These are phyloP conservation scores for Strigomonas culicis DNA, from an alignment of 208 protist species.

Conservation along the genomic window DNA sequence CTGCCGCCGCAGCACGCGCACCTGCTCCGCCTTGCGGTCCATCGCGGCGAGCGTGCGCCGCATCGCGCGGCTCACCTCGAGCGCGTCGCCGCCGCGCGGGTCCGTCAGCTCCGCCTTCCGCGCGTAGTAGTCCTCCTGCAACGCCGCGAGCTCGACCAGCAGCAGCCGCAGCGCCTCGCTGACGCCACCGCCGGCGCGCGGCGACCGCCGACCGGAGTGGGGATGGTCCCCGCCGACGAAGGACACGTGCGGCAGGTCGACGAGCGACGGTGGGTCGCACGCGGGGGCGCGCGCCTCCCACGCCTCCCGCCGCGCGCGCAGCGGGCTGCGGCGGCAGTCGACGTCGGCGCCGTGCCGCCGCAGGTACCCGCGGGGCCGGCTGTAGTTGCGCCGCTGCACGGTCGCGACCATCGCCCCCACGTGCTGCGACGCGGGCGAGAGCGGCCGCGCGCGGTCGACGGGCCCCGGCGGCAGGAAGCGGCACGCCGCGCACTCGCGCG, in stretches of 20 bases:
- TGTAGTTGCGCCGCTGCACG: slow-evolving; percentile 66
- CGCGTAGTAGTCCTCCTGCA: slow-evolving; percentile 45
- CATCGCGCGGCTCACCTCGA: slow-evolving; percentile 65
- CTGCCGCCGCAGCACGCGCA: slow-evolving; percentile 48
- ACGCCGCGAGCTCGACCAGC: slow-evolving; percentile 41
- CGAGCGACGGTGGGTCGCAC: background rate
- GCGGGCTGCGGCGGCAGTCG: slow-evolving; percentile 11
- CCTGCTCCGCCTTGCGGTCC: slow-evolving; percentile 61
- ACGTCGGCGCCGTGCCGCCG: slow-evolving; percentile 32
- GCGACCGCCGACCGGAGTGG: background rate
- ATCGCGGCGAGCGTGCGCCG: slow-evolving; percentile 48
- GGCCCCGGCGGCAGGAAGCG: slow-evolving; percentile 27
- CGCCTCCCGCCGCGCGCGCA: slow-evolving; percentile 11
- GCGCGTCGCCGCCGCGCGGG: slow-evolving; percentile 32
- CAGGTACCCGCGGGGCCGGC: slow-evolving; percentile 56
- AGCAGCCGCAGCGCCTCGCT: slow-evolving; percentile 43
- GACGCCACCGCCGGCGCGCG: slow-evolving; percentile 18
- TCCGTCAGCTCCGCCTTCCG: slow-evolving; percentile 43
- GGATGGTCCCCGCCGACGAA: too few relatives aligned
- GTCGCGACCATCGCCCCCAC: slow-evolving; percentile 62
- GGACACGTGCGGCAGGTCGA: too few relatives aligned
- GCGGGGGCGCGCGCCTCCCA: background rate
- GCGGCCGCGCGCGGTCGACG: slow-evolving; percentile 15
- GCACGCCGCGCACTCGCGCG: background rate
- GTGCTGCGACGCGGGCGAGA: slow-evolving; percentile 46